These are phyloP conservation scores for Barnettozyma siamensis DNA, from an alignment of 805 yeast genomes.

Conservation along the genomic window DNA sequence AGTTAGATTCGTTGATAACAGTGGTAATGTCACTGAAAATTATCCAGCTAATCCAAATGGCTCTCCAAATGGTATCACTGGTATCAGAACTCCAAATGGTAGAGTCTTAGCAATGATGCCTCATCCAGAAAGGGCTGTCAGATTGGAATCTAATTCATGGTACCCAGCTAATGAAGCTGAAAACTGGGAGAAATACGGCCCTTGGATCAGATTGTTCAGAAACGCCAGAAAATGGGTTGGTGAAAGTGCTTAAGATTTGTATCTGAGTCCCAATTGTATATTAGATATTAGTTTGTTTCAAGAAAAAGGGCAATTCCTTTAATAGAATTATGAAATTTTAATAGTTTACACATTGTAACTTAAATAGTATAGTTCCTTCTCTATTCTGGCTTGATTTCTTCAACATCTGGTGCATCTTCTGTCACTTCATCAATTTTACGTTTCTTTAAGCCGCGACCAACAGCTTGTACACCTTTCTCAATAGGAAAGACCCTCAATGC, in stretches of 20 bases:
- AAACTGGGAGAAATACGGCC: constrained; percentile 80
- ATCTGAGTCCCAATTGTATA: no score
- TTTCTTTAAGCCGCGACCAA: constrained; percentile 48
- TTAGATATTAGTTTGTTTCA: background rate
- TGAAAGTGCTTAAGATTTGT: constrained; percentile 15
- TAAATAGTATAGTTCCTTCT: no score
- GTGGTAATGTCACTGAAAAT: constrained; percentile 73
- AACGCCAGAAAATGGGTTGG: constrained; percentile 94
- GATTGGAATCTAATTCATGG: constrained; percentile 88
- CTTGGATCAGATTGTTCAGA: constrained; percentile 91
- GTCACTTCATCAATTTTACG: constrained; percentile 23
- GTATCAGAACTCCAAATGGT: constrained; percentile 84
- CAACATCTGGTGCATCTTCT: background rate
- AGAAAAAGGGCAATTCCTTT: no score
- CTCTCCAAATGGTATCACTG: constrained; percentile 88
- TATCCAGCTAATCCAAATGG: constrained; percentile 98
- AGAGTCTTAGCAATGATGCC: constrained; percentile 99
- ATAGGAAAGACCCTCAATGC: constrained; percentile 76
- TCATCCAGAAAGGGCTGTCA: constrained; percentile 92
- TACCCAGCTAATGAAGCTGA: constrained; percentile 60
- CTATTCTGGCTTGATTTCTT: background rate
- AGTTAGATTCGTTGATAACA: constrained; percentile 84
- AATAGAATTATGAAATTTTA: background rate
- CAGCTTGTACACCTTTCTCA: constrained; percentile 59
- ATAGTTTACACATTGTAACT: no score